Percentiles rank a stretch among this genome's conserved stretches.
Evolutionary conservation across 257 asterid genomes (phyloP).

Genomic region (Solanum bulbocastanum): DNA sequence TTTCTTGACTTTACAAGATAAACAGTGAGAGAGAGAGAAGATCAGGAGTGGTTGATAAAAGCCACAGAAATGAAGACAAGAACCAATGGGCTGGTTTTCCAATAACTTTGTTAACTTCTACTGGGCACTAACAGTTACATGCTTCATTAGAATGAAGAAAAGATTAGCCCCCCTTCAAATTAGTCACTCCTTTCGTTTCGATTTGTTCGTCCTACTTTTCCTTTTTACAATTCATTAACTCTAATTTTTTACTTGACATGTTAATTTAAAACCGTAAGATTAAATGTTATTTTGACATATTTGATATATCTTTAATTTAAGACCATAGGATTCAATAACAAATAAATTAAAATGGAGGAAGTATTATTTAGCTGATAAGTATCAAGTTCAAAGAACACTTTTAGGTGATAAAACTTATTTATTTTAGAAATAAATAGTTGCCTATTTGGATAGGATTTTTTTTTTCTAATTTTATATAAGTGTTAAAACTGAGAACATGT

Average conservation of each 20-base stretch:
- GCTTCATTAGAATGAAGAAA: neutral
- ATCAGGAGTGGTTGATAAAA: slow-evolving; percentile 9
- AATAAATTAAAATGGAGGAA: too few relatives aligned
- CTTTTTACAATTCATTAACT: fast-evolving
- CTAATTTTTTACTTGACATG: neutral
- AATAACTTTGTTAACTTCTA: neutral
- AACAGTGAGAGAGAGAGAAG: slow-evolving; percentile 4
- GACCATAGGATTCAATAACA: neutral
- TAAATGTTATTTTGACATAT: neutral
- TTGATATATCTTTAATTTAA: neutral
- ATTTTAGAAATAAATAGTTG: neutral
- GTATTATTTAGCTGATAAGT: neutral
- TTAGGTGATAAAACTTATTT: neutral
- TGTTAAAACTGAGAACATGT: neutral
- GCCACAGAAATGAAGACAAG: slow-evolving; percentile 20
- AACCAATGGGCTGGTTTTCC: slow-evolving; percentile 6
- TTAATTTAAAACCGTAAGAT: neutral
- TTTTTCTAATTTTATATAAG: neutral
- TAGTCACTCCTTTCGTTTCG: neutral
- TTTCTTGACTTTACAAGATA: slow-evolving; percentile 8
- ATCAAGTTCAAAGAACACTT: neutral
- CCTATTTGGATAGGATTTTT: too few relatives aligned
- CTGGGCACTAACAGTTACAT: neutral
- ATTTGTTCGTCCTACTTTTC: neutral
- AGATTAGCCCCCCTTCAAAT: neutral